These are phyloP conservation scores for Fusarium coffeatum DNA, from an alignment of 2,329 filamentous ascomycete genomes.

Conservation along the genomic window DNA sequence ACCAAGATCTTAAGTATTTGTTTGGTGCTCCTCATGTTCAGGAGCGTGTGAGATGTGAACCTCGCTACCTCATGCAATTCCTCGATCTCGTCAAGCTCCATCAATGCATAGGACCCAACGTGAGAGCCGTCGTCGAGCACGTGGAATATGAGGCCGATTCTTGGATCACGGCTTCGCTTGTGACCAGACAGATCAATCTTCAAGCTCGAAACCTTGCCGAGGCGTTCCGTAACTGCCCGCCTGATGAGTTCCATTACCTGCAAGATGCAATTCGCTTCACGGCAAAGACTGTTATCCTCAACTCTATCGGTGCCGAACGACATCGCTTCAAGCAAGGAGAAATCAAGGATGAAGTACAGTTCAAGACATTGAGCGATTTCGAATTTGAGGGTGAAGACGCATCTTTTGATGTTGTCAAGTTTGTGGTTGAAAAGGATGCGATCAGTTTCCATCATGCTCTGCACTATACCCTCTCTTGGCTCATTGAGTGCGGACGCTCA, in stretches of 20 bases:
- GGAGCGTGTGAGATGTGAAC: conserved; percentile 82
- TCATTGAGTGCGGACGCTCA: conserved; percentile 87
- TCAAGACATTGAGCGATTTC: conserved; percentile 81
- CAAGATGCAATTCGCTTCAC: conserved; percentile 77
- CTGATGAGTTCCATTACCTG: conserved; percentile 75
- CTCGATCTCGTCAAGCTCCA: conserved; percentile 95
- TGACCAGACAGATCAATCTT: conserved; percentile 94
- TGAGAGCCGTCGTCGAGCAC: conserved; percentile 90
- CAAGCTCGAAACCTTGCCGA: conserved; percentile 90
- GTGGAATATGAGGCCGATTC: conserved; percentile 98
- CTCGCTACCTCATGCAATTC: conserved; percentile 92
- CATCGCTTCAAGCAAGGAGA: conserved; percentile 87
- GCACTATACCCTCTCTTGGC: conserved; percentile 96
- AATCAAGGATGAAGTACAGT: conserved; percentile 85
- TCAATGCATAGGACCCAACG: conserved; percentile 95
- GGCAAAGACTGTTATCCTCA: conserved; percentile 85
- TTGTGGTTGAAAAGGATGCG: conserved; percentile 86
- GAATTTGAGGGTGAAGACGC: conserved; percentile 76
- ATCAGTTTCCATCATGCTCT: conserved; percentile 98
- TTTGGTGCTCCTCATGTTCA: conserved; percentile 91
- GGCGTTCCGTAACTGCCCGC: conserved; percentile 78
- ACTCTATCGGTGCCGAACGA: conserved; percentile 90
- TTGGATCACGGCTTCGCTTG: conserved; percentile 95
- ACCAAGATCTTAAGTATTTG: conserved; percentile 91
- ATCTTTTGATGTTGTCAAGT: conserved; percentile 80